phyloP scores from a whole-genome alignment of 495 filamentous ascomycete species.

The Neurospora discreta region DNA sequence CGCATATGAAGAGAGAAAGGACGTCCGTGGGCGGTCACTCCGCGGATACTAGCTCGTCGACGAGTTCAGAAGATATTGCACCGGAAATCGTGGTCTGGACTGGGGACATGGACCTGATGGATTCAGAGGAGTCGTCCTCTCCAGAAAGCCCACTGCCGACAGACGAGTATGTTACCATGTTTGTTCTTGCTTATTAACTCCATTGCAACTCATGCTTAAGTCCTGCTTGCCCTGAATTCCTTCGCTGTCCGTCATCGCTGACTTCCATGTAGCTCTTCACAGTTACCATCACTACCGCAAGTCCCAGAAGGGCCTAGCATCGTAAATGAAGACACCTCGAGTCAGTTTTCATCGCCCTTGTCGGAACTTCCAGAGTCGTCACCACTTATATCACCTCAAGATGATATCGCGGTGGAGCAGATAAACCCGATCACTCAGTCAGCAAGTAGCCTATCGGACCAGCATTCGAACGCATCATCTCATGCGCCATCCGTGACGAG shows the following conservation, averaged over 20 bases:
- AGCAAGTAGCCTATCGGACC: conserved; percentile 22
- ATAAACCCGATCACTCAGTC: conserved; percentile 21
- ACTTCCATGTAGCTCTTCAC: background rate
- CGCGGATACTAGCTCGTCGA: conserved; percentile 1
- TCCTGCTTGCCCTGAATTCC: background rate
- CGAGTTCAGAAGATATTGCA: conserved; percentile 18
- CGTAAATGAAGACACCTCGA: background rate
- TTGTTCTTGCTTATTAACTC: background rate
- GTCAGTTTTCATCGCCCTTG: conserved; percentile 6
- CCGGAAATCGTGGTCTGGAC: conserved; percentile 30
- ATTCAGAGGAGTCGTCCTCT: conserved; percentile 4
- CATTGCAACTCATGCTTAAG: background rate
- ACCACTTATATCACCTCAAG: background rate
- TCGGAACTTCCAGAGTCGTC: conserved; percentile 8
- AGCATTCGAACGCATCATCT: conserved; percentile 34
- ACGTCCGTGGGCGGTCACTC: conserved; percentile 3
- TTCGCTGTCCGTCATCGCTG: background rate
- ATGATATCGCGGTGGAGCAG: background rate
- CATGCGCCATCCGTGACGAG: conserved; percentile 36
- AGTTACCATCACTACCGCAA: background rate
- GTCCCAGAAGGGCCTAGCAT: background rate
- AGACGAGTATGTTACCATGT: background rate
- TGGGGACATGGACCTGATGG: conserved; percentile 22
- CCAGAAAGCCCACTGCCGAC: background rate
- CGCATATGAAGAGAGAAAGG: background rate